Evolutionary conservation across 2,329 filamentous ascomycete genomes (phyloP).

Genomic region (Iodosphaeria phyllophila): DNA sequence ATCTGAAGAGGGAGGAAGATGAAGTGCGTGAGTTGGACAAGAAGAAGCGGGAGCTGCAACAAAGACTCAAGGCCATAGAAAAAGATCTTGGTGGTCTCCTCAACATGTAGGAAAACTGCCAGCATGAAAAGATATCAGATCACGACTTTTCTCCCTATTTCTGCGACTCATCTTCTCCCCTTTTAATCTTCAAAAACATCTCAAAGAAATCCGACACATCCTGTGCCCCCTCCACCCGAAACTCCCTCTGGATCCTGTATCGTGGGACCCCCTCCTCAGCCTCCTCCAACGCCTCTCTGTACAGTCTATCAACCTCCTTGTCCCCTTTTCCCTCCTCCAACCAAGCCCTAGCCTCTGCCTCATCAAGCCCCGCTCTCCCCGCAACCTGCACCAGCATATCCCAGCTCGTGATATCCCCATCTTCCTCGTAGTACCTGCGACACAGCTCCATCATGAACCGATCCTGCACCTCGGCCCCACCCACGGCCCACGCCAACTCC

Average conservation of each 20-base stretch:
- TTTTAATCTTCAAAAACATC: constrained; percentile 26
- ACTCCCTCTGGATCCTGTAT: constrained; percentile 45
- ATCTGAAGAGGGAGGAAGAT: constrained; percentile 50
- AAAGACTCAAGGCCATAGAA: constrained; percentile 31
- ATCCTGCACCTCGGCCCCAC: constrained; percentile 28
- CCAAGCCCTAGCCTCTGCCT: constrained; percentile 22
- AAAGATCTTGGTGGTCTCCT: constrained; percentile 35
- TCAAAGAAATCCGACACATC: constrained; percentile 42
- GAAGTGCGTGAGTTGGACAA: constrained; percentile 37
- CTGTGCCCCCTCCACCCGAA: constrained; percentile 45
- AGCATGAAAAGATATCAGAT: constrained; percentile 1
- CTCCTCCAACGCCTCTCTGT: constrained; percentile 24
- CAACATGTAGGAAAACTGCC: constrained; percentile 22
- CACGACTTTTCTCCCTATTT: neutral
- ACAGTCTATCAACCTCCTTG: constrained; percentile 29
- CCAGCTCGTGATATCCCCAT: constrained; percentile 35
- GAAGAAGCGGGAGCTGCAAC: constrained; percentile 36
- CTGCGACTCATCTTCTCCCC: neutral
- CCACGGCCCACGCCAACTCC: constrained; percentile 43
- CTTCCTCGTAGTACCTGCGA: constrained; percentile 36
- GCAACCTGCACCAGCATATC: constrained; percentile 26
- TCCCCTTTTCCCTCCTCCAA: constrained; percentile 16
- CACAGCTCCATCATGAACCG: constrained; percentile 40
- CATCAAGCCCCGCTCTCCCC: constrained; percentile 28
- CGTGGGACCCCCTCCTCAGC: constrained; percentile 43